Conservation (phyloP, 768 basidiomycete genomes). For the Candolleomyces aberdarensis region DNA sequence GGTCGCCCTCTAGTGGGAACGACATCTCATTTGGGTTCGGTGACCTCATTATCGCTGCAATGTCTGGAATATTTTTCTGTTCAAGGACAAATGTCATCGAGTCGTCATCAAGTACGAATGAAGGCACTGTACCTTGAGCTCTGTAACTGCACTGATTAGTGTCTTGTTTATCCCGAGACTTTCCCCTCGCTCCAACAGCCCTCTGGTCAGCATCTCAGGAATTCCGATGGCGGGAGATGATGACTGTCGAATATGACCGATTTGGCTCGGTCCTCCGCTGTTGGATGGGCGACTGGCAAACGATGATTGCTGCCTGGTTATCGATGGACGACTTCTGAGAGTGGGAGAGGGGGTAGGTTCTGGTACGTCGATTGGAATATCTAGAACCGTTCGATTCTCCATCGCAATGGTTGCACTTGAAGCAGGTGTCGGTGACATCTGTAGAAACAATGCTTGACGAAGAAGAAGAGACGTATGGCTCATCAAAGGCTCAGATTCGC, state of each 20-base stretch:
- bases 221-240: slow-evolving; percentile 47
- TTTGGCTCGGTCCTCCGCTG: slow-evolving; percentile 14
- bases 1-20: slow-evolving; percentile 65
- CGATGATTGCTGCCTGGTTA: slow-evolving; percentile 18
- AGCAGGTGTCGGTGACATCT: slow-evolving; percentile 68
- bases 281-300: slow-evolving; percentile 13
- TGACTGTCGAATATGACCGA: slow-evolving; percentile 36
- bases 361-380: slow-evolving; percentile 67
- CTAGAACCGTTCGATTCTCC: slow-evolving; percentile 79
- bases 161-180: slow-evolving; percentile 83
- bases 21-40: slow-evolving; percentile 45
- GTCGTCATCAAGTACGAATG: neutral
- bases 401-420: slow-evolving; percentile 76
- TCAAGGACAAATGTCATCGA: slow-evolving; percentile 10
- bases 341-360: slow-evolving; percentile 28
- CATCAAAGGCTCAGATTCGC: slow-evolving; percentile 30
- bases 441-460: slow-evolving; percentile 78
- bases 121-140: slow-evolving; percentile 55
- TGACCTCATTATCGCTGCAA: slow-evolving; percentile 65
- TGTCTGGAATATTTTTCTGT: slow-evolving; percentile 83
- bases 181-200: slow-evolving; percentile 72
- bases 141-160: slow-evolving; percentile 75
- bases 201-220: slow-evolving; percentile 70
- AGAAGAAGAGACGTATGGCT: slow-evolving; percentile 71
- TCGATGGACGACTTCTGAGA: slow-evolving; percentile 12